Conservation (phyloP, 2,329 filamentous ascomycete species). For the Paracoccidioides lutzii region DNA sequence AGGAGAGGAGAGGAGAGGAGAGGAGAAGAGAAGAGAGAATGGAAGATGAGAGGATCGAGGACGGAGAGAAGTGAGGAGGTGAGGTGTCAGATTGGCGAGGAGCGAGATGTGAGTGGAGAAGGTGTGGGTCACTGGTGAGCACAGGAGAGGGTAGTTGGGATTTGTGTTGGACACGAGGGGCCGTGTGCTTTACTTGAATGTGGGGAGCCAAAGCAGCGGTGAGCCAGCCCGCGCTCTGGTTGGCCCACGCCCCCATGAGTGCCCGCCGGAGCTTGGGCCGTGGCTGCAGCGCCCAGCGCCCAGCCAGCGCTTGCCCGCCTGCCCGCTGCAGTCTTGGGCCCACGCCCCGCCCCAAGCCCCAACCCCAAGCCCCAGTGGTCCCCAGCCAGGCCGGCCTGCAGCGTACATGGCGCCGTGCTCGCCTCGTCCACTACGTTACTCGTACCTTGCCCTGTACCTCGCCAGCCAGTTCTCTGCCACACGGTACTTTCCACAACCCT, state of each 20-base stretch:
- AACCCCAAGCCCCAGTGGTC: too few relatives aligned
- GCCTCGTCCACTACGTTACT: neutral
- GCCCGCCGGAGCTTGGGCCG: slow-evolving; percentile 16
- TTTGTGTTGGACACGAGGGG: slow-evolving; percentile 15
- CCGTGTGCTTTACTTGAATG: slow-evolving; percentile 13
- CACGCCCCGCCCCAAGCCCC: neutral
- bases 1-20: neutral
- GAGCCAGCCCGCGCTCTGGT: slow-evolving; percentile 24
- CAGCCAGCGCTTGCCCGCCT: slow-evolving; percentile 1
- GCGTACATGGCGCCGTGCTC: neutral
- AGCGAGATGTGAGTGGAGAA: neutral
- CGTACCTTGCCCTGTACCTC: neutral
- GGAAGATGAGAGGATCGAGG: neutral
- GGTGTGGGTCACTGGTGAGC: neutral
- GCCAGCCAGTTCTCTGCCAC: neutral
- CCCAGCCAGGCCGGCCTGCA: neutral
- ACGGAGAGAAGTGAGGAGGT: slow-evolving; percentile 8
- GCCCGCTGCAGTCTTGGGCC: slow-evolving; percentile 1
- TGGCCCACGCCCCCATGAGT: slow-evolving; percentile 27
- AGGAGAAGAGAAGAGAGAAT: neutral
- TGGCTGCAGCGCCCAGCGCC: slow-evolving; percentile 7
- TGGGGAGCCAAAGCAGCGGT: slow-evolving; percentile 29
- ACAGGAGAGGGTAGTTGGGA: neutral
- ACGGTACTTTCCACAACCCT: neutral
- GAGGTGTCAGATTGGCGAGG: neutral